Percentiles rank a stretch among this genome's conserved stretches.
Evolutionary conservation across 2,329 filamentous ascomycete species (phyloP).

Genomic region (Neopestalotiopsis sp.): DNA sequence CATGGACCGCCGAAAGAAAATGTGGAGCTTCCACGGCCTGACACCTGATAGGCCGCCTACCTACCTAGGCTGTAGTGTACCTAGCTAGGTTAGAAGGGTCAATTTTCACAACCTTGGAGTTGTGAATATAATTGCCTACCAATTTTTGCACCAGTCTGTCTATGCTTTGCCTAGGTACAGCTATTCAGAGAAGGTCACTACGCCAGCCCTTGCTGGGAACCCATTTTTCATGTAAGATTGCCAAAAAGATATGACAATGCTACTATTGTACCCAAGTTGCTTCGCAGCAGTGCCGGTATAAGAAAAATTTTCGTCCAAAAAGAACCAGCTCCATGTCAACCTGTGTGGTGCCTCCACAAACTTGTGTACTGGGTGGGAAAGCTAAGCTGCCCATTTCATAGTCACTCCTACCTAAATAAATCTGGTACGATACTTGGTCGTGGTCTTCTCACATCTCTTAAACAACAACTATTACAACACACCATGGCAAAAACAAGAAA

Average conservation of each 20-base stretch:
- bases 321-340: background rate
- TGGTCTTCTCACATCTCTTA: background rate
- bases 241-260: background rate
- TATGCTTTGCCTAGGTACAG: background rate
- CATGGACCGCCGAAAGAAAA: background rate
- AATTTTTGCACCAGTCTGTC: background rate
- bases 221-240: no score
- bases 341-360: background rate
- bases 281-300: background rate
- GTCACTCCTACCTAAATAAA: background rate
- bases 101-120: background rate
- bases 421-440: background rate
- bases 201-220: background rate
- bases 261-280: background rate
- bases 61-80: background rate
- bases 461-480: background rate
- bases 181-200: background rate
- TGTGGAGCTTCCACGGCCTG: background rate
- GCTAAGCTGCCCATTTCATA: background rate
- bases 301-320: background rate
- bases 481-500: slow-evolving; percentile 16
- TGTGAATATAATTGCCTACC: background rate
- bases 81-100: background rate
- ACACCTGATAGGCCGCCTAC: background rate
- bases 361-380: background rate